Conservation (phyloP, 228 moss, liverwort and hornwort genomes). For the Sphagnum fallax region DNA sequence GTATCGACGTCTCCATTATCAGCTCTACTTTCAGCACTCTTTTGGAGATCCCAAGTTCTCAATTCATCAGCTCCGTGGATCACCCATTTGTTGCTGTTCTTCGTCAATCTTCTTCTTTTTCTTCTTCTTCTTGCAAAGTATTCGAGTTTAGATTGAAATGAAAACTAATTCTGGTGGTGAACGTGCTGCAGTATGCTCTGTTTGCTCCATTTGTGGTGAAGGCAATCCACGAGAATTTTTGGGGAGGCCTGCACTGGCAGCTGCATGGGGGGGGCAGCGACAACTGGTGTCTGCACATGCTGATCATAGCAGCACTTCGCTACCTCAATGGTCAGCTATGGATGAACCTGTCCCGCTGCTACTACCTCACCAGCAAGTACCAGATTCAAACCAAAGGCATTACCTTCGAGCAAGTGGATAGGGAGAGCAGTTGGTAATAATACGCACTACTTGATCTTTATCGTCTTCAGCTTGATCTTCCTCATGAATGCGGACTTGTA, state of each 20-base stretch:
- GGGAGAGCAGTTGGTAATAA: conserved; percentile 73
- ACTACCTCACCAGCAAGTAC: conserved; percentile 53
- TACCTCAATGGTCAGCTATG: conserved; percentile 54
- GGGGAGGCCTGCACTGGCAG: conserved; percentile 44
- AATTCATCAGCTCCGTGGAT: too few species aligned
- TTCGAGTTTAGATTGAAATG: too few species aligned
- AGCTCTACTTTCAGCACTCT: too few species aligned
- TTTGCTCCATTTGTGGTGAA: conserved; percentile 56
- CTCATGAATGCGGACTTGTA: too few species aligned
- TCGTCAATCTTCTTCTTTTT: too few species aligned
- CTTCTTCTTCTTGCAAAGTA: too few species aligned
- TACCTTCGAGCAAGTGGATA: conserved; percentile 78
- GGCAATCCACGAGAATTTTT: conserved; percentile 45
- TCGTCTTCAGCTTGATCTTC: too few species aligned
- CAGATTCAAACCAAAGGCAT: conserved; percentile 64
- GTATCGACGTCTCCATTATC: too few species aligned
- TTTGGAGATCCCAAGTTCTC: too few species aligned
- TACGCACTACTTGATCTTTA: too few species aligned
- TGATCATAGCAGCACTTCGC: conserved; percentile 35
- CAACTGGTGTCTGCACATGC: conserved; percentile 89
- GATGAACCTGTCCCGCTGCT: conserved; percentile 67
- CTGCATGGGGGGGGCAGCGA: conserved; percentile 28
- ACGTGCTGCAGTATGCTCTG: conserved; percentile 58
- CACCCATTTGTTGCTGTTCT: too few species aligned
- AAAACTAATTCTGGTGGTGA: too few species aligned